Evolutionary conservation across 257 asterid genomes (phyloP).

Genomic region (Solanum pennellii): DNA sequence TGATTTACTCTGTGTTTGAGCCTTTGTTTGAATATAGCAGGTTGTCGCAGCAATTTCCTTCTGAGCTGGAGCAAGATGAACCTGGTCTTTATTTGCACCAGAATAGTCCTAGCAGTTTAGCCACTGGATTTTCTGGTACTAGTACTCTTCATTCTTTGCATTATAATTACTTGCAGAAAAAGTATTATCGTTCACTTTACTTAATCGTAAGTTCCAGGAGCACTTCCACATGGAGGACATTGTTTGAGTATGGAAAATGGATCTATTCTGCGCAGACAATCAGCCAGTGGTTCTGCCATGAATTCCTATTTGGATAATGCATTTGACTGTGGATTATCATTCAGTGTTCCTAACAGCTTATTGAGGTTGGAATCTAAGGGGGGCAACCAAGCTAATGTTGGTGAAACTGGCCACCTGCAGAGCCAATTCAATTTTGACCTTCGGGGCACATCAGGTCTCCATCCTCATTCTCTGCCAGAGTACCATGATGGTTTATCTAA

Average conservation of each 20-base stretch:
- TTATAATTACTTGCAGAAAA: slow-evolving; percentile 3
- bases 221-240: slow-evolving; percentile 39
- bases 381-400: slow-evolving; percentile 37
- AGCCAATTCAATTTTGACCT: slow-evolving; percentile 51
- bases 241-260: slow-evolving; percentile 37
- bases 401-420: slow-evolving; percentile 43
- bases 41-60: slow-evolving; percentile 41
- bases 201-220: slow-evolving; percentile 29
- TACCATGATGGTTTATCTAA: slow-evolving; percentile 56
- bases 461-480: slow-evolving; percentile 78
- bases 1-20: background rate
- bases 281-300: slow-evolving; percentile 37
- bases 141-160: slow-evolving; percentile 1
- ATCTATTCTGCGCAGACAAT: slow-evolving; percentile 28
- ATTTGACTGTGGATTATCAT: slow-evolving; percentile 47
- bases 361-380: slow-evolving; percentile 44
- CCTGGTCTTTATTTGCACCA: slow-evolving; percentile 44
- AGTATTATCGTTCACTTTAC: slow-evolving; percentile 3
- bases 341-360: slow-evolving; percentile 57
- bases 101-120: slow-evolving; percentile 41
- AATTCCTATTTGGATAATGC: slow-evolving; percentile 42
- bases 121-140: slow-evolving; percentile 72
- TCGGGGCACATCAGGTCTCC: slow-evolving; percentile 43
- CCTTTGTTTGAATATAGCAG: slow-evolving; percentile 26
- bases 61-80: slow-evolving; percentile 66